Conservation (phyloP, 140 eudicot genomes). For the Oenanthe javanica region DNA sequence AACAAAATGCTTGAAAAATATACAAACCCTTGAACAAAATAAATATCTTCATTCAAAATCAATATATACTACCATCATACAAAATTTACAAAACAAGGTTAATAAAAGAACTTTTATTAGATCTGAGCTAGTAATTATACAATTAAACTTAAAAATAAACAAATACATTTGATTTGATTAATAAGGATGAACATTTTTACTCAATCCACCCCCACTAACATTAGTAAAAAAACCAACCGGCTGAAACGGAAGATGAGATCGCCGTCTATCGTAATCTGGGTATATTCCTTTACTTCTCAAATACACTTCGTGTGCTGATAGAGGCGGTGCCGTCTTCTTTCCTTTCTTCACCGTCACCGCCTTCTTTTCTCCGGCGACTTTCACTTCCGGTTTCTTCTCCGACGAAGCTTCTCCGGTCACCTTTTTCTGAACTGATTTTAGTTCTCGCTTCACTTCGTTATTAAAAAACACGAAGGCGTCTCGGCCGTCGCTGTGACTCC, state of each 20-base stretch:
- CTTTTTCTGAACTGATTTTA: slow-evolving; percentile 1
- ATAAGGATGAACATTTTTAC: slow-evolving; percentile 73
- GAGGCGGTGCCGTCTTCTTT: slow-evolving; percentile 15
- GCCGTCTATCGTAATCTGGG: slow-evolving; percentile 34
- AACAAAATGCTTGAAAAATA: no score
- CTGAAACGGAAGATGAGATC: slow-evolving; percentile 64
- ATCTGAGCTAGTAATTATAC: not conserved
- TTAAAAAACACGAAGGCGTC: slow-evolving; percentile 78
- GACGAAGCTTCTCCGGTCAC: slow-evolving; percentile 5
- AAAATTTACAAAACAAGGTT: not conserved
- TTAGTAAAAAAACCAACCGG: slow-evolving; percentile 85
- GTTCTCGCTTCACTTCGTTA: slow-evolving; percentile 6
- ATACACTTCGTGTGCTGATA: slow-evolving; percentile 62
- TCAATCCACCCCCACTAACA: slow-evolving; percentile 51
- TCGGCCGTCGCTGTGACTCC: slow-evolving; percentile 83
- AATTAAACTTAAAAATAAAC: not conserved
- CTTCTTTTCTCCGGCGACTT: slow-evolving; percentile 29
- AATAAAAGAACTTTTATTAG: not conserved
- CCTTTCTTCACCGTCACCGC: slow-evolving; percentile 21
- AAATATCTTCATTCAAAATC: no score
- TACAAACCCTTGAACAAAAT: no score
- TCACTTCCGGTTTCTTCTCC: slow-evolving; percentile 17
- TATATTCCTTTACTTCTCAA: slow-evolving; percentile 39
- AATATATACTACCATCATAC: not conserved
- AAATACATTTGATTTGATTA: slow-evolving; percentile 10